These are phyloP conservation scores for Hyaloscypha variabilis DNA, from an alignment of 495 filamentous ascomycete genomes.

Conservation along the genomic window DNA sequence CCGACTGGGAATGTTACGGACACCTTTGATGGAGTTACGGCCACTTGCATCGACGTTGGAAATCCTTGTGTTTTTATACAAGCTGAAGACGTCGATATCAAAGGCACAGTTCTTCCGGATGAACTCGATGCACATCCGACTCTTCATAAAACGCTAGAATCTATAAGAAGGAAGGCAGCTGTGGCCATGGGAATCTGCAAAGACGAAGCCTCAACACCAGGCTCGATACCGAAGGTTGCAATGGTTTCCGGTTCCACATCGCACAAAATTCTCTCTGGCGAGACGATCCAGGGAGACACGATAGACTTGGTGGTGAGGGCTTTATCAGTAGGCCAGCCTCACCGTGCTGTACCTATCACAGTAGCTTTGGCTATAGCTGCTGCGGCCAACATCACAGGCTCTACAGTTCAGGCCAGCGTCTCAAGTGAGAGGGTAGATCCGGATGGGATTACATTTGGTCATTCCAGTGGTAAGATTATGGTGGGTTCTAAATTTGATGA, in stretches of 20 bases:
- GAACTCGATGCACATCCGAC: slow-evolving; percentile 48
- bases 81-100: slow-evolving; percentile 52
- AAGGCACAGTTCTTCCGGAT: slow-evolving; percentile 53
- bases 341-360: slow-evolving; percentile 66
- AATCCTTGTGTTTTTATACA: slow-evolving; percentile 70
- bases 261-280: slow-evolving; percentile 36
- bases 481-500: slow-evolving; percentile 27
- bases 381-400: slow-evolving; percentile 54
- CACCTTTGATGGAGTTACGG: slow-evolving; percentile 51
- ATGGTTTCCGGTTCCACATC: slow-evolving; percentile 50
- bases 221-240: slow-evolving; percentile 69
- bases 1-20: slow-evolving; percentile 65
- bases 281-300: slow-evolving; percentile 28
- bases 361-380: slow-evolving; percentile 62
- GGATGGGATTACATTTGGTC: slow-evolving; percentile 54
- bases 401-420: slow-evolving; percentile 44
- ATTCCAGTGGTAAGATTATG: slow-evolving; percentile 60
- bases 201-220: slow-evolving; percentile 44
- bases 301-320: slow-evolving; percentile 32
- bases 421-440: slow-evolving; percentile 28
- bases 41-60: slow-evolving; percentile 63
- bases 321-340: slow-evolving; percentile 58
- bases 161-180: slow-evolving; percentile 62
- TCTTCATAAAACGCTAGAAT: slow-evolving; percentile 57
- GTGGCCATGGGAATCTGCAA: slow-evolving; percentile 63